These are phyloP conservation scores for Durotheca rogersii DNA, from an alignment of 495 filamentous ascomycete species.

Conservation along the genomic window DNA sequence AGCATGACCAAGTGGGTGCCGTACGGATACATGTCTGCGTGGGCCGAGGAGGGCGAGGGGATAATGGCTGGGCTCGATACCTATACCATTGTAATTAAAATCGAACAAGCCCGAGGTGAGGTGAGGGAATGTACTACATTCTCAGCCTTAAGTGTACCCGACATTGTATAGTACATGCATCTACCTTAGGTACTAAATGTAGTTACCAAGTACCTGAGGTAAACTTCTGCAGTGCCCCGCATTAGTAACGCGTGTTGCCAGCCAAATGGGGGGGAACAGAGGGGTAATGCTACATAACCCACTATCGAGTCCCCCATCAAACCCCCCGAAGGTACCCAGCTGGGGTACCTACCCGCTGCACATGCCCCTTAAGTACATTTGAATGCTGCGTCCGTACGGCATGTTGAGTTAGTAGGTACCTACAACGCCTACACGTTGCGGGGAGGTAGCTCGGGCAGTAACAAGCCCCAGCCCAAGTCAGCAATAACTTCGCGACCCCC, in stretches of 20 bases:
- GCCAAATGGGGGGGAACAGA: not conserved
- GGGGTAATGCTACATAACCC: not conserved
- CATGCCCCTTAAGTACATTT: not conserved
- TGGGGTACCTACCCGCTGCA: not conserved
- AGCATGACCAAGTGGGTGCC: conserved; percentile 32
- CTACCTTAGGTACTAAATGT: no score
- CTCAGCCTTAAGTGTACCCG: not conserved
- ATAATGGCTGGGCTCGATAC: not conserved
- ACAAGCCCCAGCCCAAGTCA: no score
- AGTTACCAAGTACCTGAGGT: no score
- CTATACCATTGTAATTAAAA: not conserved
- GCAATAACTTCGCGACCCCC: no score
- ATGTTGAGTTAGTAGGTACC: no score
- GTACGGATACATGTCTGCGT: conserved; percentile 27
- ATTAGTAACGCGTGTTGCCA: not conserved
- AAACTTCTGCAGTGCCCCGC: no score
- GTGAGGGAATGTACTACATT: not conserved
- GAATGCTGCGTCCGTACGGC: no score
- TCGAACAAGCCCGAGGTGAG: not conserved
- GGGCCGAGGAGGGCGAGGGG: conserved; percentile 9
- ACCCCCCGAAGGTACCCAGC: no score
- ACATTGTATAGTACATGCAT: no score
- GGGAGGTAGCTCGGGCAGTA: no score
- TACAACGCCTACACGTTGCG: no score
- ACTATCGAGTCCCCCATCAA: no score